phyloP scores from a whole-genome alignment of 2,329 filamentous ascomycete species.

The Alternaria novae-zelandiae region DNA sequence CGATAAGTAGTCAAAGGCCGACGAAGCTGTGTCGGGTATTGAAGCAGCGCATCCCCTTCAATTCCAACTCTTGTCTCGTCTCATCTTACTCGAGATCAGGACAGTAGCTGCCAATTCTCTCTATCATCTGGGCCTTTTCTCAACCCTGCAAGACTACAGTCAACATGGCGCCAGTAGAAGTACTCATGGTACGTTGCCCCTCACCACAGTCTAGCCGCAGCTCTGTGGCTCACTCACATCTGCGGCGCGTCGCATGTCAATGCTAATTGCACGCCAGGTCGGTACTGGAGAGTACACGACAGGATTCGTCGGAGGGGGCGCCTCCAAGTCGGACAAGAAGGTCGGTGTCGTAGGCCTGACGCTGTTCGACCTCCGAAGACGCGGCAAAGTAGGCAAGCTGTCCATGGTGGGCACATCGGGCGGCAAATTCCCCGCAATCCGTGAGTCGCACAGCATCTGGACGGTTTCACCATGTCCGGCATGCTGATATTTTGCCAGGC shows the following conservation, averaged over 20 bases:
- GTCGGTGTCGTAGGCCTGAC: slow-evolving; percentile 91
- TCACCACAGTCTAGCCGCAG: slow-evolving; percentile 2
- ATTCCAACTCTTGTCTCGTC: slow-evolving; percentile 6
- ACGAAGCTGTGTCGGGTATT: slow-evolving; percentile 18
- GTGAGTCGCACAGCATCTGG: slow-evolving; percentile 57
- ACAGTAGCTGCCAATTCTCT: slow-evolving; percentile 2
- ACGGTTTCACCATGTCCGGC: not conserved
- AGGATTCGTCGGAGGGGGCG: slow-evolving; percentile 84
- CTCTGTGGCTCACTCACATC: slow-evolving; percentile 1
- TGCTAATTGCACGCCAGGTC: slow-evolving; percentile 56
- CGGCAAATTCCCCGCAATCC: slow-evolving; percentile 88
- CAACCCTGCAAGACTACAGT: slow-evolving; percentile 1
- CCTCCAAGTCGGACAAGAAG: slow-evolving; percentile 92
- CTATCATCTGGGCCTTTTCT: slow-evolving; percentile 3
- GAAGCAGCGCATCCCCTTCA: slow-evolving; percentile 6
- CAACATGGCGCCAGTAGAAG: slow-evolving; percentile 57
- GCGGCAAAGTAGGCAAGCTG: slow-evolving; percentile 85
- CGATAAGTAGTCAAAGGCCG: slow-evolving; percentile 30
- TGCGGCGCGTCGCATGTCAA: not conserved
- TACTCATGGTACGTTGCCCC: slow-evolving; percentile 53
- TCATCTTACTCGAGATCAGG: not conserved
- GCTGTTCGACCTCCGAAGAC: slow-evolving; percentile 83
- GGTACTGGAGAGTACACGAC: slow-evolving; percentile 98
- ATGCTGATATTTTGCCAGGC: slow-evolving; percentile 57
- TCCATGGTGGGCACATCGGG: slow-evolving; percentile 91